These are phyloP conservation scores for Rhododendron vialii DNA, from an alignment of 148 eudicot species.

Conservation along the genomic window DNA sequence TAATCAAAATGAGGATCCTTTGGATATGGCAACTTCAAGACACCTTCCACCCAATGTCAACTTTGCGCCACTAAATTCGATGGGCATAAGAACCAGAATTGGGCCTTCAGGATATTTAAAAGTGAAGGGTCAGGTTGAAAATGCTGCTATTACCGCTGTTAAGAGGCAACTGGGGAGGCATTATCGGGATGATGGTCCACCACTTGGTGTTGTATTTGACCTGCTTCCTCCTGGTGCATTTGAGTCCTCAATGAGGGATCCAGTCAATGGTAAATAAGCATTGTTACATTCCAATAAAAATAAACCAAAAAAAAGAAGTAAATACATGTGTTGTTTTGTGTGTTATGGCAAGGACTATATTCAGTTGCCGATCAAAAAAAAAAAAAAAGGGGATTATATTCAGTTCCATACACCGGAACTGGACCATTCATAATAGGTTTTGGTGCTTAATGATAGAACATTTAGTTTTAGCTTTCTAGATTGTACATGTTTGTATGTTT, in stretches of 20 bases:
- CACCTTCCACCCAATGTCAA: constrained; percentile 37
- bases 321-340: not conserved
- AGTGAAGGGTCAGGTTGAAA: constrained; percentile 74
- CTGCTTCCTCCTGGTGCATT: constrained; percentile 93
- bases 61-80: constrained; percentile 15
- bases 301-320: not conserved
- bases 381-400: not conserved
- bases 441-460: not conserved
- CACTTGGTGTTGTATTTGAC: constrained; percentile 83
- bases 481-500: not conserved
- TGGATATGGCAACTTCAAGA: constrained; percentile 35
- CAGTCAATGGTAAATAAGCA: constrained; percentile 37
- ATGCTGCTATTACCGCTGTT: constrained; percentile 85
- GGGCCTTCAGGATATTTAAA: constrained; percentile 94
- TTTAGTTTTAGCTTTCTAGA: not conserved
- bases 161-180: constrained; percentile 83
- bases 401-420: not conserved
- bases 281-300: not conserved
- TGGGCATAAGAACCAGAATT: constrained; percentile 31
- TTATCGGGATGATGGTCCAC: constrained; percentile 78
- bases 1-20: constrained; percentile 32
- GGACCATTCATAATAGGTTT: not conserved
- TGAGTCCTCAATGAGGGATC: constrained; percentile 51
- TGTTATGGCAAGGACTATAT: not conserved
- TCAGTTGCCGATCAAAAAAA: not conserved